Percentiles rank a stretch among this genome's conserved stretches.
phyloP scores from a whole-genome alignment of 192 early-diverging fungal species.

The Rhizophagus prolifer region DNA sequence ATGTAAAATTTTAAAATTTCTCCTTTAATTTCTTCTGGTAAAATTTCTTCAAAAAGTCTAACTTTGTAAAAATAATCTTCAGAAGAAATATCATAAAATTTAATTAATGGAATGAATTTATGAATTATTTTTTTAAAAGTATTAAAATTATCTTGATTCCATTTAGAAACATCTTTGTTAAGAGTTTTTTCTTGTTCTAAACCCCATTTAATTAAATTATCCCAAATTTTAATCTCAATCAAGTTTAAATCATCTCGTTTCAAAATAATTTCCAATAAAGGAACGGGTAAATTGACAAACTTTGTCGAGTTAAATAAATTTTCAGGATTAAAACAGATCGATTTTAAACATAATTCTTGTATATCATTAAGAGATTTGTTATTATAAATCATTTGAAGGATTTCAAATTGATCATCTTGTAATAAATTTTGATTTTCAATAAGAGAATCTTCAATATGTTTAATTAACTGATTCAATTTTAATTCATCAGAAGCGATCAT shows the following conservation, averaged over 20 bases:
- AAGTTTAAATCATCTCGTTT: conserved; percentile 14
- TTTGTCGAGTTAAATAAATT: no score
- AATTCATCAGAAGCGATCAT: no score
- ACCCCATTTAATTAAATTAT: conserved; percentile 24
- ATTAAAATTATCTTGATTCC: conserved; percentile 5
- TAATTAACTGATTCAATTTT: no score
- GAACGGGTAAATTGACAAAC: no score
- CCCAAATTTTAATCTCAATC: conserved; percentile 24
- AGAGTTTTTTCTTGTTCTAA: not conserved
- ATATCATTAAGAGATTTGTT: no score
- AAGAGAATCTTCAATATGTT: no score
- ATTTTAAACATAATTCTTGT: no score
- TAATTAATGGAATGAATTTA: conserved; percentile 14
- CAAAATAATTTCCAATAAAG: not conserved
- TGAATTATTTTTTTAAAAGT: not conserved
- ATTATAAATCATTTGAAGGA: no score
- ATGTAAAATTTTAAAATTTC: conserved; percentile 12
- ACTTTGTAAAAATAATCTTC: conserved; percentile 8
- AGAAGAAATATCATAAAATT: conserved; percentile 9
- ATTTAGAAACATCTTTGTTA: not conserved
- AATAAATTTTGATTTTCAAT: no score
- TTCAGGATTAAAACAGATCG: no score
- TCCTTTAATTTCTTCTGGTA: not conserved
- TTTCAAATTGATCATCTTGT: no score
- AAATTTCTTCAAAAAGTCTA: not conserved